Conservation (phyloP, 2,329 filamentous ascomycete species). For the Aspergillus luchuensis region DNA sequence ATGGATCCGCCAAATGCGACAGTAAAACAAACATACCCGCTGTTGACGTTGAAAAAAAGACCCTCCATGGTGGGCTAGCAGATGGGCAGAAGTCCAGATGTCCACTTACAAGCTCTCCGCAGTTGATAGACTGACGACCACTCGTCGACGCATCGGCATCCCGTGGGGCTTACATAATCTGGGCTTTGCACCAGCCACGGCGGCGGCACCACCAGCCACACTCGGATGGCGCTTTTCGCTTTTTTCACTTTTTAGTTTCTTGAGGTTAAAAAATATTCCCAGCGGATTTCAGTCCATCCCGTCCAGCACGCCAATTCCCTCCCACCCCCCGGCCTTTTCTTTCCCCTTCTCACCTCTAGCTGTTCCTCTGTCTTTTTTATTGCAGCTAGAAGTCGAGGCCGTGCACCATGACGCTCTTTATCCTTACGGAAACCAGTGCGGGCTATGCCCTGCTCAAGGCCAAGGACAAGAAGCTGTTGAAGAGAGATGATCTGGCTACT, state of each 20-base stretch:
- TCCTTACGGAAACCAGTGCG: slow-evolving; percentile 90
- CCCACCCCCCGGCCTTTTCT: slow-evolving; percentile 26
- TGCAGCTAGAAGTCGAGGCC: slow-evolving; percentile 33
- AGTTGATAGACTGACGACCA: slow-evolving; percentile 5
- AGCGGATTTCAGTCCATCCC: slow-evolving; percentile 19
- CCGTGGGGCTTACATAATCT: slow-evolving; percentile 9
- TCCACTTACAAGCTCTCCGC: slow-evolving; percentile 13
- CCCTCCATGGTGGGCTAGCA: slow-evolving; percentile 70
- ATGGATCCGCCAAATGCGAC: neutral
- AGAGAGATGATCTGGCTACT: slow-evolving; percentile 75
- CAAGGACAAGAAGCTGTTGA: slow-evolving; percentile 96
- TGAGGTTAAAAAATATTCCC: slow-evolving; percentile 40
- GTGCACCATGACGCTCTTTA: slow-evolving; percentile 78
- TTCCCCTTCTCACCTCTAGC: slow-evolving; percentile 26
- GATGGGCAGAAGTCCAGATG: slow-evolving; percentile 20
- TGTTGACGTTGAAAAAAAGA: slow-evolving; percentile 91
- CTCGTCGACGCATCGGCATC: slow-evolving; percentile 15
- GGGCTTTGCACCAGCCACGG: slow-evolving; percentile 17
- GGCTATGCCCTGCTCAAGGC: slow-evolving; percentile 99
- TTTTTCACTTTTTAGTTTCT: slow-evolving; percentile 40
- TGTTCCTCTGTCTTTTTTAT: slow-evolving; percentile 19
- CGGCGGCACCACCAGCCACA: slow-evolving; percentile 30
- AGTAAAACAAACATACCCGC: slow-evolving; percentile 63
- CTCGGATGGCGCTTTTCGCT: slow-evolving; percentile 25
- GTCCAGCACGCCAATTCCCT: slow-evolving; percentile 29